Evolutionary conservation across 2,329 filamentous ascomycete genomes (phyloP), one percentile per base, ranked within the genome.

Genomic region (Ascocoryne sarcoides): DNA sequence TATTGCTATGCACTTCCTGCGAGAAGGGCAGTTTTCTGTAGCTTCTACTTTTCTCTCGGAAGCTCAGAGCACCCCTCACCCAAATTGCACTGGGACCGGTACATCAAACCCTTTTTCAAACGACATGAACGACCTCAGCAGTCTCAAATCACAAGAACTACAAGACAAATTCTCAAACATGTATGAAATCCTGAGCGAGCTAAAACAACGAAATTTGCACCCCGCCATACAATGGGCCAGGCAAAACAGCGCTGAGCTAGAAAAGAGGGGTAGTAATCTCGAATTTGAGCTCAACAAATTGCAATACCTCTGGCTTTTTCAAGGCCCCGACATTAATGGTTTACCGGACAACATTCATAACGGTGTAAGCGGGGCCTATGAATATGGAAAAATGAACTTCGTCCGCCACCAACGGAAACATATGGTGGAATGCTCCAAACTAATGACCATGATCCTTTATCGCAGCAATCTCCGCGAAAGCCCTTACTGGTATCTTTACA

Each of bases 1-100:
- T 5, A 93, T 98, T 53, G 85, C 85, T 8, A 95, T 96, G 88
- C 92, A 98, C 59, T 74, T 98, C 16, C 73, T 98, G 29, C 84
- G 92, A 30, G 90, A 96, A 65, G 92, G 92, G 36, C 84, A 95
- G 58, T 98, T 98, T 62, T 73, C 72, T 16, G 89, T 95, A 2
- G 90, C 90, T 10, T 79, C 81, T 12, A 87, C 81, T 1, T 95
- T 98, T 53, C 76, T 95, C 36, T 67, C 73, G 10, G 92, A 96
- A 67, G 76, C 74, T 20, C 63, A 67, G 39, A 60, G 66, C 17
- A 64, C 67, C 44, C 65, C 67, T 29, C 61, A 63, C 18, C 57
- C 60, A 50, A 63, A 49, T 44, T 59, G 37, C 53, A 56, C 46
- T 55, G 61, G 44, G 51, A 57, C 32, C 42, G 56, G 44, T 48